A percentile compares a stretch with the other conserved stretches of the same genome.
These are phyloP conservation scores for Cercospora berteroae DNA, from an alignment of 2,329 filamentous ascomycete genomes.

Conservation along the genomic window DNA sequence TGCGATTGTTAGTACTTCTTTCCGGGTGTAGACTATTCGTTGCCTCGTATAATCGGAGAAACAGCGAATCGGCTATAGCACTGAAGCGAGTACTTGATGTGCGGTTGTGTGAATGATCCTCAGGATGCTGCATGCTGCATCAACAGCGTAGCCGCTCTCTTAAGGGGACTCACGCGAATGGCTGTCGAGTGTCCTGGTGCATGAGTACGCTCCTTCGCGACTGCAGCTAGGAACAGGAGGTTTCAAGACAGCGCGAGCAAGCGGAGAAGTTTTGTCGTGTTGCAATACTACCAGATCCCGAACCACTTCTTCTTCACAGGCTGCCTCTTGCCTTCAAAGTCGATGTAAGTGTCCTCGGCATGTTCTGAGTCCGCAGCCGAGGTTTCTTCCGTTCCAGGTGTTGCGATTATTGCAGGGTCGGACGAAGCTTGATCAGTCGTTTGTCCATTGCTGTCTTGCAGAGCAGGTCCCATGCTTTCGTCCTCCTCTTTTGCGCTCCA, in stretches of 20 bases:
- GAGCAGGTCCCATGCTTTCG: constrained; percentile 36
- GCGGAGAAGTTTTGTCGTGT: not conserved
- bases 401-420: constrained; percentile 3
- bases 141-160: not conserved
- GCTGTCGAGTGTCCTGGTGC: not conserved
- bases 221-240: not conserved
- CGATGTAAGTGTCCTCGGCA: constrained; percentile 40
- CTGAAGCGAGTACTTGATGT: not conserved
- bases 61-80: not conserved
- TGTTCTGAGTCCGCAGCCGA: constrained; percentile 34
- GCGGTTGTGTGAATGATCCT: not conserved
- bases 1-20: not conserved
- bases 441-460: constrained; percentile 41
- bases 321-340: constrained; percentile 49
- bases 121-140: not conserved
- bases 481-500: constrained; percentile 44
- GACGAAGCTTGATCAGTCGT: constrained; percentile 11
- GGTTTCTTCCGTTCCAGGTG: constrained; percentile 29
- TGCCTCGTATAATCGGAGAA: not conserved
- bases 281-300: constrained; percentile 65
- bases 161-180: not conserved
- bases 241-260: not conserved
- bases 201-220: not conserved
- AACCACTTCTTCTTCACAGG: constrained; percentile 72
- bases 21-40: not conserved